Evolutionary conservation across 257 asterid genomes (phyloP).

Genomic region (Nicotiana tabacum): DNA sequence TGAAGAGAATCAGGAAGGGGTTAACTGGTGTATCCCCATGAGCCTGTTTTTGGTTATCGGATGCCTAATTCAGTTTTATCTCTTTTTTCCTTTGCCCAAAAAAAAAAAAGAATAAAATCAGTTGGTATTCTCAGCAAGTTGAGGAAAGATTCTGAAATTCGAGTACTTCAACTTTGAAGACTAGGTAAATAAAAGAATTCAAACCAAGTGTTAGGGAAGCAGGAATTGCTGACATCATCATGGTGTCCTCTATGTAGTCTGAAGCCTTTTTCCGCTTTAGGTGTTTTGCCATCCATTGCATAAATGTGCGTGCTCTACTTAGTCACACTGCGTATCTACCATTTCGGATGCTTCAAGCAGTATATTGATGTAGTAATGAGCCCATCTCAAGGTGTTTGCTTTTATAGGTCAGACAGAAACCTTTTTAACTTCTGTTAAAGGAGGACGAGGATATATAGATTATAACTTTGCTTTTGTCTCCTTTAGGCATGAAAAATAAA

Average conservation of each 20-base stretch:
- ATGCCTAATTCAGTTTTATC: not conserved
- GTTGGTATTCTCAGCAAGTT: slow-evolving; percentile 2
- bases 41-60: not conserved
- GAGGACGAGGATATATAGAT: not conserved
- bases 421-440: not conserved
- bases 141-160: not conserved
- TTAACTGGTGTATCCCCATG: not conserved
- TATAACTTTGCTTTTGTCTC: no score
- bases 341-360: not conserved
- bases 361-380: not conserved
- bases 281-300: not conserved
- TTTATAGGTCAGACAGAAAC: not conserved
- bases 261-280: not conserved
- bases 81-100: not conserved
- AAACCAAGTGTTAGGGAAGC: not conserved
- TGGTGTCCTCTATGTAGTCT: not conserved
- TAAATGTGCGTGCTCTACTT: not conserved
- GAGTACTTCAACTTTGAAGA: not conserved
- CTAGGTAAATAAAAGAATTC: not conserved
- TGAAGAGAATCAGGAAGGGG: not conserved
- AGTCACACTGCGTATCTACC: not conserved
- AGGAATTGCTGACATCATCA: not conserved
- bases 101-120: not conserved
- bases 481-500: no score
- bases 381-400: not conserved